A percentile compares a stretch with the other conserved stretches of the same genome.
These are phyloP conservation scores for Ceratobasidium papillatum DNA, from an alignment of 1,284 basidiomycete genomes.

Conservation along the genomic window DNA sequence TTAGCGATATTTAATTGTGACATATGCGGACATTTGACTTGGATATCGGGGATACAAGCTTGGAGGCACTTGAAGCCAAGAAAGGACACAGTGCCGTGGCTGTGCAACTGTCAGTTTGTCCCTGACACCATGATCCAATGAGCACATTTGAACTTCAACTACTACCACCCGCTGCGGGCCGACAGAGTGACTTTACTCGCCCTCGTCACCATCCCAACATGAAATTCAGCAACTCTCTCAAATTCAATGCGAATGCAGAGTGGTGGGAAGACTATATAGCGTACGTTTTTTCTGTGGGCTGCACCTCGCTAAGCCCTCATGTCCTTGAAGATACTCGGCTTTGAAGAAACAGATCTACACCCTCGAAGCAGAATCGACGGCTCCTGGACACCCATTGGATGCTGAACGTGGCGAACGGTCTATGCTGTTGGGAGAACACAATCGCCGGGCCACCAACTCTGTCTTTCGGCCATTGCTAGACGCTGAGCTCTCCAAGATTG, in stretches of 20 bases:
- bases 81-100: not conserved
- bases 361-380: slow-evolving; percentile 71
- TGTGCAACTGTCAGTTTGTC: slow-evolving; percentile 20
- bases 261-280: slow-evolving; percentile 95
- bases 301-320: not conserved
- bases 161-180: slow-evolving; percentile 3
- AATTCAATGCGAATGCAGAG: slow-evolving; percentile 93
- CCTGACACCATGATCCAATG: slow-evolving; percentile 33
- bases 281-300: slow-evolving; percentile 56
- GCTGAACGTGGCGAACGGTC: slow-evolving; percentile 70
- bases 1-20: slow-evolving; percentile 32
- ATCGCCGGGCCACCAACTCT: slow-evolving; percentile 57
- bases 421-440: slow-evolving; percentile 59
- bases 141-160: slow-evolving; percentile 25
- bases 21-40: slow-evolving; percentile 8
- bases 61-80: not conserved
- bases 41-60: not conserved
- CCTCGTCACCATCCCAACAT: slow-evolving; percentile 42
- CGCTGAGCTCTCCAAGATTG: slow-evolving; percentile 85
- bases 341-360: slow-evolving; percentile 89
- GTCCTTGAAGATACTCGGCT: slow-evolving; percentile 68
- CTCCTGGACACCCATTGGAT: slow-evolving; percentile 60
- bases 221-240: slow-evolving; percentile 70
- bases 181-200: not conserved
- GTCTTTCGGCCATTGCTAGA: slow-evolving; percentile 81